Base-by-base conservation (phyloP, 2,329 filamentous ascomycete species). In the Aspergillaceae sp. region DNA sequence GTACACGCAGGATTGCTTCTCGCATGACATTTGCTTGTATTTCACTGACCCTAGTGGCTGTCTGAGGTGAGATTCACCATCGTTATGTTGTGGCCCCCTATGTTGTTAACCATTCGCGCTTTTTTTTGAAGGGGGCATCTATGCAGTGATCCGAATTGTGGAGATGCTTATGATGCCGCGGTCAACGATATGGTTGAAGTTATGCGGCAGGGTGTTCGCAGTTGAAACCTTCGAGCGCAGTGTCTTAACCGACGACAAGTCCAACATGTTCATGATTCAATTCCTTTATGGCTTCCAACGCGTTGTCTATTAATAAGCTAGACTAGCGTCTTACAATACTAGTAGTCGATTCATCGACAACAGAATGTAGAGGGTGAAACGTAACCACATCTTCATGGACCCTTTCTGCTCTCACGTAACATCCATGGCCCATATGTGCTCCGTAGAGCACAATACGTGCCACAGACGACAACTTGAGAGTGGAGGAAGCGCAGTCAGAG, bases 281-380 rank as follows among this genome's bases (percentile, higher is more conserved):
- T 19, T 19, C 19, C 2, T 32, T 5, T 32, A 32, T 32, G 30
- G 8, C 30, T 6, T 32, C 8, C 30, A 32, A 32, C 30, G 5
- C 30, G 5, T 32, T 9, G 8, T 32, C 5, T 32, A 32, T 32
- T 6, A 5, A 9, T 32, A 32, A 9, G 6, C 5, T 32, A 32
- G 8, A 32, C 8, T 19, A 19, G 19, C 19, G 19, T 19, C 19
- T 19, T 19, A 19, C 19, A 19, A 19, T 19, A 19, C 19, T 19
- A 19, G 19, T 19, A 19, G 19, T 19, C 19, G 19, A 19, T 9
- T 9, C 8, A 32, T 32, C 30, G 8, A 32, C 30, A 32, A 27
- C 32, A 27, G 2, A 26, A 51, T 68, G 64, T 67, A 43, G 58
- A 56, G 60, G 63, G 60, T 64, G 65, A 68, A 68, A 67, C 64